Evolutionary conservation across 1,139 yeast species (phyloP).

Genomic region (Groenewaldozyma auringiensis): DNA sequence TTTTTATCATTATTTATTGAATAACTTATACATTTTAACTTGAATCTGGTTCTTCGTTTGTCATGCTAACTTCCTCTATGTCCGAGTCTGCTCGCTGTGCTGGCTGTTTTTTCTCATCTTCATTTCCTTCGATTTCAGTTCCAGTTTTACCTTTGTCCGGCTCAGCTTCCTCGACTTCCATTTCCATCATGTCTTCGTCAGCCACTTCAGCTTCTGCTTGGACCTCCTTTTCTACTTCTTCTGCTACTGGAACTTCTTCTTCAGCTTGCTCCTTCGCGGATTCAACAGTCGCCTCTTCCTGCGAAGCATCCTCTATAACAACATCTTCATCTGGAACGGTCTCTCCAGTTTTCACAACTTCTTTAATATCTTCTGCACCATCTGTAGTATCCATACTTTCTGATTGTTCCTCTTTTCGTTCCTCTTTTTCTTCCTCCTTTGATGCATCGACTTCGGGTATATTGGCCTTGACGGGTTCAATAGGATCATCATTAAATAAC

Average conservation of each 20-base stretch:
- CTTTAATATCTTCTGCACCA: slow-evolving; percentile 1
- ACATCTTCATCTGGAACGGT: slow-evolving; percentile 5
- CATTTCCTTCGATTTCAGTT: neutral
- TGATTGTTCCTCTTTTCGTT: neutral
- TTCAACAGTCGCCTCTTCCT: slow-evolving; percentile 1
- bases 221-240: slow-evolving; percentile 5
- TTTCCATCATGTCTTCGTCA: neutral
- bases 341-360: slow-evolving; percentile 5
- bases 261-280: neutral
- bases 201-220: slow-evolving; percentile 6
- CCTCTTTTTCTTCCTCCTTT: neutral
- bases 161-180: slow-evolving; percentile 1
- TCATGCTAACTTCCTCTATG: neutral
- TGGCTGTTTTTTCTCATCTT: neutral
- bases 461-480: neutral
- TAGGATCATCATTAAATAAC: slow-evolving; percentile 12
- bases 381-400: neutral
- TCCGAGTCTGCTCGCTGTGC: neutral
- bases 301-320: neutral
- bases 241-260: neutral
- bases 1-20: neutral
- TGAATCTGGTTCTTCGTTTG: no score
- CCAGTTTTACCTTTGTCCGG: slow-evolving; percentile 7
- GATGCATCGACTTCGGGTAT: neutral
- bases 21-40: no score